Base-by-base conservation (phyloP, 2,329 filamentous ascomycete genomes). In the Ascochyta fabae region DNA sequence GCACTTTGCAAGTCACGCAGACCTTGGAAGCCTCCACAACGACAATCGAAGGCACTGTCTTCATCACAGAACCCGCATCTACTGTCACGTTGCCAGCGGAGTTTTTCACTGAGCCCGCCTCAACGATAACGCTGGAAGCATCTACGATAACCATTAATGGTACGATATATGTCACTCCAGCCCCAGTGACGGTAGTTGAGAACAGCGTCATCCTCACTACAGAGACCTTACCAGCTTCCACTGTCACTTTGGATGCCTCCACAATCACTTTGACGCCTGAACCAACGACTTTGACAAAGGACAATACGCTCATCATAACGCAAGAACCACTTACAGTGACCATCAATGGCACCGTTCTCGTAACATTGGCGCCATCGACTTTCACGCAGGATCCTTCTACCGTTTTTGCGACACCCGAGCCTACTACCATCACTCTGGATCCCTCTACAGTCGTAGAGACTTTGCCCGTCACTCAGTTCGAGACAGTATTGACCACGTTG, bases 161-260 rank as follows among this genome's bases (percentile, higher is more conserved):
- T 19, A 39, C 36, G 7, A 24, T 39, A 22, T 39, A 39, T 39
- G 36, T 39, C n/a, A 54, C 51, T 8, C 51, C 51, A 6, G 39
- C 51, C 10, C 45, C 51, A 1, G 36, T 48, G 7, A 54, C 51
- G 8, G 27, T 48, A 1, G 40, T 48, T 1, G 45, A 48, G n/a
- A 48, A 44, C 15, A 48, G 38, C 33, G 39, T 53, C 10, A 44
- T 53, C n/a, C 31, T 45, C 33, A 53, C 51, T 8, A 48, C 51
- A 10, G 51, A 44, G 35, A 54, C 45, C 16, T 19, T 54, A 8
- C 45, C 31, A 3, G 39, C 51, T 3, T 48, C 45, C 1, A 54
- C 51, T 0, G 8, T 54, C 23, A 54, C 51, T 0, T 19, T 54
- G 8, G 38, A 26, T 40, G 23, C 38, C 6, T 22, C 16, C 9